Percentiles rank a stretch among this genome's conserved stretches.
phyloP scores from a whole-genome alignment of 2,329 filamentous ascomycete genomes.

The Fusarium siculi region DNA sequence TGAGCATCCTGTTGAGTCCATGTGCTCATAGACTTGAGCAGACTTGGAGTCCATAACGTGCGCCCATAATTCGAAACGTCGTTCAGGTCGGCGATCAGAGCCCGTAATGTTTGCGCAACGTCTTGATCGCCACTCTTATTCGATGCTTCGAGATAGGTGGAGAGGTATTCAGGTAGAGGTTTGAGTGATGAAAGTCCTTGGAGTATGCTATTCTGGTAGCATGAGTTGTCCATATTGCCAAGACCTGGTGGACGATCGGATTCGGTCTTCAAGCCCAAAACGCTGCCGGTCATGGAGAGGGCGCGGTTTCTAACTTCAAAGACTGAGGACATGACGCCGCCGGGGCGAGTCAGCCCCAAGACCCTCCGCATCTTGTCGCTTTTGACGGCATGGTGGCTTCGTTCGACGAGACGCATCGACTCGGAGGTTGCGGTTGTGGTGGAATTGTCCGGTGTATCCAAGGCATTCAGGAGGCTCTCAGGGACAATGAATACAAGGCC shows the following conservation, averaged over 20 bases:
- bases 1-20: slow-evolving; percentile 98
- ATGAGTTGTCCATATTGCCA: slow-evolving; percentile 94
- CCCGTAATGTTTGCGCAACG: slow-evolving; percentile 64
- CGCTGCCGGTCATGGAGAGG: slow-evolving; percentile 61
- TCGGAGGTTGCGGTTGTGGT: slow-evolving; percentile 55
- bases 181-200: slow-evolving; percentile 83
- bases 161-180: slow-evolving; percentile 74
- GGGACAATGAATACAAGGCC: slow-evolving; percentile 67
- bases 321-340: slow-evolving; percentile 66
- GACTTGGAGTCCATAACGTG: slow-evolving; percentile 82
- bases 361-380: slow-evolving; percentile 72
- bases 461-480: slow-evolving; percentile 63
- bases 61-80: slow-evolving; percentile 76
- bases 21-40: slow-evolving; percentile 91
- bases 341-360: slow-evolving; percentile 65
- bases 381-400: slow-evolving; percentile 66
- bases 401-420: slow-evolving; percentile 51
- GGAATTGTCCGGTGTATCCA: slow-evolving; percentile 66
- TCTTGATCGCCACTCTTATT: slow-evolving; percentile 46
- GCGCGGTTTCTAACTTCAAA: slow-evolving; percentile 68
- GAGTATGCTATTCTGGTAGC: slow-evolving; percentile 96
- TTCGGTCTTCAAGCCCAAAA: slow-evolving; percentile 52
- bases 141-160: slow-evolving; percentile 51
- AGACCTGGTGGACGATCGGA: slow-evolving; percentile 71
- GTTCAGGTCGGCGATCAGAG: slow-evolving; percentile 77